Conservation (phyloP, 129 eudicot species). For the Centaurea solstitialis region DNA sequence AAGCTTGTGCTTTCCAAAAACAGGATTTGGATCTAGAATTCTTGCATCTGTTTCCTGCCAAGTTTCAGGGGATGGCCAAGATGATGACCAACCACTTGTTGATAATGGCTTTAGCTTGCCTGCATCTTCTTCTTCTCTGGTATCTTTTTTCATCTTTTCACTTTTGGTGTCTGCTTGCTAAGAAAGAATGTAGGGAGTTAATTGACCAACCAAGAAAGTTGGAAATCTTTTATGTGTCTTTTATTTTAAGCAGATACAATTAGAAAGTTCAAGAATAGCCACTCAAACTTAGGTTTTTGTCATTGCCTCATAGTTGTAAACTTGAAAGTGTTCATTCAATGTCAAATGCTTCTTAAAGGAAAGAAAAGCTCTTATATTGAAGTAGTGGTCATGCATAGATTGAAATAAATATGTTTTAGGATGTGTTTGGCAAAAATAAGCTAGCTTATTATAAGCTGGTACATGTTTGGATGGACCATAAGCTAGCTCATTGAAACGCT, state of each 20-base stretch:
- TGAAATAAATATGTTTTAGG: not conserved
- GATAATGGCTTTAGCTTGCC: slow-evolving; percentile 27
- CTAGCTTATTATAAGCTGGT: too few relatives aligned
- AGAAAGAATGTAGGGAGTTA: too few relatives aligned
- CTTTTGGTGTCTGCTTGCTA: too few relatives aligned
- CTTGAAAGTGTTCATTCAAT: not conserved
- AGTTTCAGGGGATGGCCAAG: slow-evolving; percentile 29
- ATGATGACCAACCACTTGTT: slow-evolving; percentile 15
- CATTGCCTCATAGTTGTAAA: not conserved
- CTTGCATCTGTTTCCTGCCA: slow-evolving; percentile 23
- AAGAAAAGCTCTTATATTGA: not conserved
- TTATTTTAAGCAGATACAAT: too few relatives aligned
- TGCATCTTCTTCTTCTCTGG: slow-evolving; percentile 34
- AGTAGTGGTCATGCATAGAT: not conserved
- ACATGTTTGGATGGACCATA: too few relatives aligned
- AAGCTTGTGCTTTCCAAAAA: slow-evolving; percentile 5
- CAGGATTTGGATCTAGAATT: slow-evolving; percentile 15
- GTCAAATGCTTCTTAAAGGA: not conserved
- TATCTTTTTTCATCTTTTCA: slow-evolving; percentile 13
- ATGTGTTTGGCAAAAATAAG: too few relatives aligned
- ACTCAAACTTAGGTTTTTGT: too few relatives aligned
- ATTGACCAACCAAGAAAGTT: too few relatives aligned
- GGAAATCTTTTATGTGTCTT: too few relatives aligned
- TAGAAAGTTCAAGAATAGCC: too few relatives aligned
- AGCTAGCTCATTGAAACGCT: too few relatives aligned